Base-by-base conservation (phyloP, 2,329 filamentous ascomycete genomes). In the Aspergillus aculeatinus region DNA sequence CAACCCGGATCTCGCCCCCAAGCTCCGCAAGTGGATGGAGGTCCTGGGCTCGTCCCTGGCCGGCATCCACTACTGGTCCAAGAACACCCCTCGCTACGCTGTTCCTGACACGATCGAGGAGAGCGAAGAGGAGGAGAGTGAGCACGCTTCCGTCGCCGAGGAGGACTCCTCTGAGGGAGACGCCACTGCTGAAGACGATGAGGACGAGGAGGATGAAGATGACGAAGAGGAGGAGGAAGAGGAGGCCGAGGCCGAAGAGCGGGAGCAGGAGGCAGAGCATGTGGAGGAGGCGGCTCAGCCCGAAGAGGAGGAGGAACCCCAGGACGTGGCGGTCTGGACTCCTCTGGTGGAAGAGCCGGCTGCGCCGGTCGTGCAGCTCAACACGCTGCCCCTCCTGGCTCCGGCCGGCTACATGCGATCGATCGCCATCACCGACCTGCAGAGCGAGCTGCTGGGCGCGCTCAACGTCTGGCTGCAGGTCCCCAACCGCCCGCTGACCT, bases 401-500 rank as follows among this genome's bases (percentile, higher is more conserved):
- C 71, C 71, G 2, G 57, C 44, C 53, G 44, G 52, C 21, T 74
- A 74, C 51, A 55, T 74, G n/a, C 54, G 57, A 16, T 66, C 65
- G 1, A 60, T 74, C 3, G 68, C 72, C 1, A 63, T 63, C 12
- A 74, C 72, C 35, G 68, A 64, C 3, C 55, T 74, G 16, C 64
- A 70, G 3, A 58, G 63, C 9, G 62, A 35, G 23, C 19, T 69
- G 19, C 65, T 72, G 25, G 63, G 69, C n/a, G 67, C 67, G 0
- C 54, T 75, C n/a, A 72, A 75, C 55, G 19, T 61, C 14, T 76
- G 72, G 71, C 61, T 70, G 31, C 16, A 67, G 4, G 66, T 75
- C 2, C 66, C 71, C 7, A 47, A 54, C 6, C 29, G 63, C 5
- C 29, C 57, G 0, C 23, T 70, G 2, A 29, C 56, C 2, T 58